Conservation (phyloP, 495 filamentous ascomycete genomes). For the Aspergillus wentii region DNA sequence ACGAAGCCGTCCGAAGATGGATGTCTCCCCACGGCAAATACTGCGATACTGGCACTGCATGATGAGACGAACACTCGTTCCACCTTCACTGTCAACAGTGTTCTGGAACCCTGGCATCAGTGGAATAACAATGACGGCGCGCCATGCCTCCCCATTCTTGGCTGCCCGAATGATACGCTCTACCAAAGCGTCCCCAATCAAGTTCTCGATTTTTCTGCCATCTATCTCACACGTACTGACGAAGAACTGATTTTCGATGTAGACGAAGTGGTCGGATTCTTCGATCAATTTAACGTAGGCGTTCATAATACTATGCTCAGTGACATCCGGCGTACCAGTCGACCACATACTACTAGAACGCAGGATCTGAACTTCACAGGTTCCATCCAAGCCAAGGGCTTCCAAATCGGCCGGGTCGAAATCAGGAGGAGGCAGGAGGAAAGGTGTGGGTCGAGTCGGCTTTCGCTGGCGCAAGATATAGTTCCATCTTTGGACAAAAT, state of each 20-base stretch:
- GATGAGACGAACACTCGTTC: conserved; percentile 89
- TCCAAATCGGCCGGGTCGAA: conserved; percentile 82
- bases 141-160: conserved; percentile 83
- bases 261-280: conserved; percentile 93
- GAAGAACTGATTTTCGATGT: conserved; percentile 99
- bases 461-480: conserved; percentile 92
- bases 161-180: conserved; percentile 84
- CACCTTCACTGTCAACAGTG: conserved; percentile 87
- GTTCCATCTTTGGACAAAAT: conserved; percentile 99
- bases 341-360: conserved; percentile 90
- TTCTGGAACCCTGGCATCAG: conserved; percentile 98
- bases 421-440: conserved; percentile 89
- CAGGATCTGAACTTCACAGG: conserved; percentile 93
- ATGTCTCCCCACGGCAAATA: conserved; percentile 89
- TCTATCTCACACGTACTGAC: conserved; percentile 89
- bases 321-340: conserved; percentile 73
- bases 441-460: conserved; percentile 88
- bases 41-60: conserved; percentile 98
- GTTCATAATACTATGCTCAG: conserved; percentile 91
- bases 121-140: conserved; percentile 89
- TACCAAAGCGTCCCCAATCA: conserved; percentile 92
- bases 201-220: conserved; percentile 81
- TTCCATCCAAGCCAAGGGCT: conserved; percentile 80
- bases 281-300: conserved; percentile 95
- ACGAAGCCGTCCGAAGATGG: conserved; percentile 83